These are phyloP conservation scores for Fusarium circinatum DNA, from an alignment of 2,329 filamentous ascomycete species.

Conservation along the genomic window DNA sequence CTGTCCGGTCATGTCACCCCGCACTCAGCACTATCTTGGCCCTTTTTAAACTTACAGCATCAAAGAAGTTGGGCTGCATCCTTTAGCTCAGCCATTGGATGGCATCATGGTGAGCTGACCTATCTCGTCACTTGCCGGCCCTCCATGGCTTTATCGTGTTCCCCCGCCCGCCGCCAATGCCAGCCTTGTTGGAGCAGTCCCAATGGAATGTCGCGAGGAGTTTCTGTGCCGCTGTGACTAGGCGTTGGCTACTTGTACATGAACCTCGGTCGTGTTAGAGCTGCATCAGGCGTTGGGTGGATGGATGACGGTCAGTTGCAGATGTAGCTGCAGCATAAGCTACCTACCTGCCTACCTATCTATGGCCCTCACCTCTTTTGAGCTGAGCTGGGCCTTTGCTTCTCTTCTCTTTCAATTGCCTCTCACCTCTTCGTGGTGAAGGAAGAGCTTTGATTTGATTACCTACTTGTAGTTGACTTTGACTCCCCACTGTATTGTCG, in stretches of 20 bases:
- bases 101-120: constrained; percentile 10
- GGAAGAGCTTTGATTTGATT: constrained; percentile 4
- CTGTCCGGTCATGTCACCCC: constrained; percentile 7
- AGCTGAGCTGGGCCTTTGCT: constrained; percentile 2
- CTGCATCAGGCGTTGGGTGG: constrained; percentile 19
- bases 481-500: background rate
- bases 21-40: constrained; percentile 16
- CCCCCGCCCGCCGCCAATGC: constrained; percentile 23
- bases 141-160: constrained; percentile 31
- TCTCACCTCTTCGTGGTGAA: constrained; percentile 21
- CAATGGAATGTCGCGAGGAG: constrained; percentile 31
- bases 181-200: constrained; percentile 26
- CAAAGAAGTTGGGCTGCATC: constrained; percentile 33
- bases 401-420: constrained; percentile 15
- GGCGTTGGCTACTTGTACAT: constrained; percentile 24
- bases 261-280: constrained; percentile 25
- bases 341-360: background rate
- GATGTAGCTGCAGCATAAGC: constrained; percentile 23
- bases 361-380: constrained; percentile 12
- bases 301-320: constrained; percentile 36
- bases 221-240: constrained; percentile 4
- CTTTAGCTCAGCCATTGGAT: constrained; percentile 27
- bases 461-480: background rate
- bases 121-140: constrained; percentile 27
- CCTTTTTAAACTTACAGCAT: constrained; percentile 22